Base-by-base conservation (phyloP, 768 basidiomycete genomes). In the Daedaleopsis sinensis region DNA sequence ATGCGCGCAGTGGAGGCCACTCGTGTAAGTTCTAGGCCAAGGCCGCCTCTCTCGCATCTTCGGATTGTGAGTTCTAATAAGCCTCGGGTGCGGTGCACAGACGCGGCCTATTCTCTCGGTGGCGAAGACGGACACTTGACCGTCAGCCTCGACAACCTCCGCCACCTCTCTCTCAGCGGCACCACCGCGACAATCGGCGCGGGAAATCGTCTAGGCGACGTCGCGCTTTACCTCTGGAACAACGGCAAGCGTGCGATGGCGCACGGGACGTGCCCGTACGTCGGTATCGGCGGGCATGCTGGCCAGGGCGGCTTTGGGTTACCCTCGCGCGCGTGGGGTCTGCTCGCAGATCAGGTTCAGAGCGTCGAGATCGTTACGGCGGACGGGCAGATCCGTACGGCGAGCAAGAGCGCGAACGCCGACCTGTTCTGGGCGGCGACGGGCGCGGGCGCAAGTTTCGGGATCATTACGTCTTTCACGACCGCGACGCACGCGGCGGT, bases 401-500 rank as follows among this genome's bases (percentile, higher is more conserved):
- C 54, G 15, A 15, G n/a, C 24, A n/a, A 5, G 23, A 15, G 12
- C 13, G 11, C 4, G 54, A 44, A 55, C 42, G 24, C 39, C 2
- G 54, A 55, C 23, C 54, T 55, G 15, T 55, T 55, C 54, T 55
- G 54, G 54, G 54, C 54, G 4, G 54, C 43, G 27, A 55, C 27
- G 42, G 54, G 54, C 21, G 54, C 54, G 15, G 54, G 54, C 39
- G 42, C 54, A 27, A 44, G 24, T 24, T 55, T 55, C 32, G 54
- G 54, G 12, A 55, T 55, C 54, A 55, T 55, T 15, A 55, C 54
- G 1, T 35, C 42, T 4, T 55, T 55, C 35, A 55, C 39, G 42
- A 46, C 54, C 3, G 43, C 27, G 18, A 55, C 54, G 12, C 54
- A 55, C 32, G 27, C 24, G 12, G 54, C 54, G 16, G 27, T 32